phyloP scores from a whole-genome alignment of 345 rosid species.

The Microcos paniculata region DNA sequence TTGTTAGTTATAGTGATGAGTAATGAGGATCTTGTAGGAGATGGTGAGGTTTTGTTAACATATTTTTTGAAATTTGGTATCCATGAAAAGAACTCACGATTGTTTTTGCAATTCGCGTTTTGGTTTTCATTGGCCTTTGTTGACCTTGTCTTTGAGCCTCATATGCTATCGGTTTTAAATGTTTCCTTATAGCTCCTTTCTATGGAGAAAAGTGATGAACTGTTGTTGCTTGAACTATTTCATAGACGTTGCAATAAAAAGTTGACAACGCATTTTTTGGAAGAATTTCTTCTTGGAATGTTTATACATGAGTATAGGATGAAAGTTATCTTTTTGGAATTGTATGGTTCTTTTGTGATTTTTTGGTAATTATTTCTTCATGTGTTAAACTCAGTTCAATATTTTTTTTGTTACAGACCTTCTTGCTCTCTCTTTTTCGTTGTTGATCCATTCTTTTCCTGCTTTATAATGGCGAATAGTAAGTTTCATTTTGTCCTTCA shows the following conservation, averaged over 20 bases:
- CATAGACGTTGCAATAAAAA: neutral
- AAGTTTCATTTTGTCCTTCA: neutral
- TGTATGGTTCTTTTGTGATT: neutral
- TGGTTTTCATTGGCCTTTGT: neutral
- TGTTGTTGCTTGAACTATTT: neutral
- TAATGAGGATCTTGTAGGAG: neutral
- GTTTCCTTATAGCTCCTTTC: neutral
- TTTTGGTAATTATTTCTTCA: neutral
- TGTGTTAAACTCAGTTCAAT: neutral
- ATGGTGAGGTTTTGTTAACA: neutral
- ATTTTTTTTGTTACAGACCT: neutral
- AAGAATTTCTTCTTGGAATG: neutral
- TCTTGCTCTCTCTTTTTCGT: neutral
- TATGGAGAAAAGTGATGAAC: neutral
- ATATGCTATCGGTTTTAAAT: neutral
- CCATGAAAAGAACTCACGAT: too few species aligned
- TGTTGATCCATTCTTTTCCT: neutral
- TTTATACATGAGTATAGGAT: neutral
- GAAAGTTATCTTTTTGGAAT: neutral
- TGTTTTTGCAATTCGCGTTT: neutral
- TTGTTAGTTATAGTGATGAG: neutral
- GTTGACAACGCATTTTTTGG: neutral
- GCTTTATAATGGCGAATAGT: constrained; percentile 19
- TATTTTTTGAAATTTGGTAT: neutral
- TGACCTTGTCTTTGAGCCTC: neutral